Percentiles rank a stretch among this genome's conserved stretches.
These are phyloP conservation scores for Arthrobotrys megalospora DNA, from an alignment of 2,329 filamentous ascomycete species.

Conservation along the genomic window DNA sequence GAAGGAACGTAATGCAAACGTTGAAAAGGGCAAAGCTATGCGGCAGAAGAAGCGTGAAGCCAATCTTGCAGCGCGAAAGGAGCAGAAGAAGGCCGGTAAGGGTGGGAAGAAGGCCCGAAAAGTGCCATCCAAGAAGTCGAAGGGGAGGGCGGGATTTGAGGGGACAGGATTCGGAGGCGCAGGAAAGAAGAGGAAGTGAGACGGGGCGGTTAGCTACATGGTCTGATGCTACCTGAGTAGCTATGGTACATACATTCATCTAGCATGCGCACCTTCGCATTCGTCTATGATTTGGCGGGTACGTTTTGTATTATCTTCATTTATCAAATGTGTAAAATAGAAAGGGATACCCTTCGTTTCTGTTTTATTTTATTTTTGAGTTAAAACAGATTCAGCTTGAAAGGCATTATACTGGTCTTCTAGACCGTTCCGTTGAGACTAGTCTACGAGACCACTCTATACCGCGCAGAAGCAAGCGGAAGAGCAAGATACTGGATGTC, in stretches of 20 bases:
- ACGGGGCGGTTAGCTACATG: not conserved
- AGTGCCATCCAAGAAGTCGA: slow-evolving; percentile 66
- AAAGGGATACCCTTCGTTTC: slow-evolving; percentile 46
- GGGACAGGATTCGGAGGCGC: slow-evolving; percentile 75
- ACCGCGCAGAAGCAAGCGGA: not conserved
- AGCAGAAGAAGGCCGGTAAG: slow-evolving; percentile 77
- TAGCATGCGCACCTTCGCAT: slow-evolving; percentile 8
- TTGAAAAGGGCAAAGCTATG: slow-evolving; percentile 82
- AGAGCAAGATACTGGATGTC: no score
- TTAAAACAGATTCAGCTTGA: not conserved
- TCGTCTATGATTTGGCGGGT: slow-evolving; percentile 25
- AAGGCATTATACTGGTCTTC: no score
- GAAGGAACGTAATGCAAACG: slow-evolving; percentile 78
- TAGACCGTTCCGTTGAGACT: not conserved
- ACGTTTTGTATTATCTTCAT: slow-evolving; percentile 8
- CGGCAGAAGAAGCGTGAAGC: slow-evolving; percentile 87
- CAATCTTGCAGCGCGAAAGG: slow-evolving; percentile 80
- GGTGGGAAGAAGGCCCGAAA: slow-evolving; percentile 73
- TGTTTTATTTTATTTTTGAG: slow-evolving; percentile 16
- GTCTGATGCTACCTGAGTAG: not conserved
- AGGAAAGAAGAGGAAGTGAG: slow-evolving; percentile 70
- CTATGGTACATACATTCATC: slow-evolving; percentile 7
- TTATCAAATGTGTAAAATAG: slow-evolving; percentile 47
- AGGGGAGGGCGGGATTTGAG: slow-evolving; percentile 74
- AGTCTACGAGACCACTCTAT: not conserved